Evolutionary conservation across 192 early-diverging fungal genomes (phyloP).

Genomic region (Jimgerdemannia lactiflua): DNA sequence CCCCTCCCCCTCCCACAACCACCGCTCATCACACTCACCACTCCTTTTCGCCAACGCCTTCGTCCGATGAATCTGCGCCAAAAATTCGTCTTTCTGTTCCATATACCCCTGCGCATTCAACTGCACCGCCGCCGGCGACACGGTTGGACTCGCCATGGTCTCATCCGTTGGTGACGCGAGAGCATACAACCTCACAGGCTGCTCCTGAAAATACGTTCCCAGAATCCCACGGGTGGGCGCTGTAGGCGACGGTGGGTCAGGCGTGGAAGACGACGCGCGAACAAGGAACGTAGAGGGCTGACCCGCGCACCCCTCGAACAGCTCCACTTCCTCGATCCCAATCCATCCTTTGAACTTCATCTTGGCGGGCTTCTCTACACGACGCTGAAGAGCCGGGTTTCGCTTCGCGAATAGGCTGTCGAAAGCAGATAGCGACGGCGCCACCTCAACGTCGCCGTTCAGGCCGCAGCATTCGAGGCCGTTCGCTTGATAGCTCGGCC

Average conservation of each 20-base stretch:
- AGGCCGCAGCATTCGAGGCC: constrained; percentile 28
- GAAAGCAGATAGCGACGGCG: neutral
- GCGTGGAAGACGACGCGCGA: constrained; percentile 1
- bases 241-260: constrained; percentile 7
- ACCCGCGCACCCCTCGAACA: constrained; percentile 16
- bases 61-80: constrained; percentile 5
- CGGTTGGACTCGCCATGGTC: neutral
- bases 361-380: neutral
- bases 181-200: constrained; percentile 11
- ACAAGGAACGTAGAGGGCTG: constrained; percentile 21
- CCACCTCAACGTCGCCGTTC: neutral
- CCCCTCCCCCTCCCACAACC: neutral
- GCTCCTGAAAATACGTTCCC: constrained; percentile 31
- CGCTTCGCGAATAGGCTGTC: neutral
- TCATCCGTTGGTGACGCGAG: constrained; percentile 10
- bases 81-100: constrained; percentile 14
- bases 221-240: constrained; percentile 12
- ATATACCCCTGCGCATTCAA: neutral
- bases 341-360: constrained; percentile 31
- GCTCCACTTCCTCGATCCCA: constrained; percentile 17
- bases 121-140: constrained; percentile 2
- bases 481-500: constrained; percentile 17
- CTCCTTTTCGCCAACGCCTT: constrained; percentile 7
- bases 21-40: neutral
- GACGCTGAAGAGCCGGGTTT: neutral